Evolutionary conservation across 2,329 filamentous ascomycete genomes (phyloP), one percentile per base, ranked within the genome.

Genomic region (Berkeleyomyces basicola): DNA sequence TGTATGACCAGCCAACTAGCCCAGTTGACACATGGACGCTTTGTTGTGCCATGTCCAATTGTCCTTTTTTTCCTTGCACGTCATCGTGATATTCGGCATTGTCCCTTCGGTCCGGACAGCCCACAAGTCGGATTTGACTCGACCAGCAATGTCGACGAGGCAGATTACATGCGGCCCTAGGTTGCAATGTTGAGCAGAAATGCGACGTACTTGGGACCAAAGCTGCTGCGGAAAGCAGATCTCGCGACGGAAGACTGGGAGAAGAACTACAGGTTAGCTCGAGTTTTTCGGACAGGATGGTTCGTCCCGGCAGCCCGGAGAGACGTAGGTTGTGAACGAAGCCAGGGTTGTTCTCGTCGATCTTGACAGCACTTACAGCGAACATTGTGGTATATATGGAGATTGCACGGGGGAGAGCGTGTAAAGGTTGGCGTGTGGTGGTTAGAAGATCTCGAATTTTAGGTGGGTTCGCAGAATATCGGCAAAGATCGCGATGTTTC

Each of bases 161-260:
- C 4, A 46, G 43, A 46, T n/a, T n/a, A 46, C 4, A 46, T 4
- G 14, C 3, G 11, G 4, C 7, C 10, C 3, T 7, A 39, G 14
- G 3, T 6, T 7, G 7, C 5, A 3, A 23, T 37, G 36, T 11
- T 33, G 14, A 6, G 31, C 37, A 7, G 4, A 14, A 3, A 14
- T 33, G 23, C 2, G 16, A 71, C 72, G 74, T 81, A 86, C 83
- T 84, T 85, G 61, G 83, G 83, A 71, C 82, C 83, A 72, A 82
- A 84, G 67, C 78, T 75, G 75, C 81, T 85, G 75, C 79, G 79
- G 78, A 83, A 85, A 66, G 72, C 63, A 64, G 60, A 46, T 64
- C 55, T 64, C 55, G 63, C 57, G 59, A 59, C 63, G 44, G 60
- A 51, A 51, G 63, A 55, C 63, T 64, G 2, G 40, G 31, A 57